Percentiles rank a stretch among this genome's conserved stretches.
Evolutionary conservation across 139 green algal genomes (phyloP).

Genomic region (Nannochloris sp.): DNA sequence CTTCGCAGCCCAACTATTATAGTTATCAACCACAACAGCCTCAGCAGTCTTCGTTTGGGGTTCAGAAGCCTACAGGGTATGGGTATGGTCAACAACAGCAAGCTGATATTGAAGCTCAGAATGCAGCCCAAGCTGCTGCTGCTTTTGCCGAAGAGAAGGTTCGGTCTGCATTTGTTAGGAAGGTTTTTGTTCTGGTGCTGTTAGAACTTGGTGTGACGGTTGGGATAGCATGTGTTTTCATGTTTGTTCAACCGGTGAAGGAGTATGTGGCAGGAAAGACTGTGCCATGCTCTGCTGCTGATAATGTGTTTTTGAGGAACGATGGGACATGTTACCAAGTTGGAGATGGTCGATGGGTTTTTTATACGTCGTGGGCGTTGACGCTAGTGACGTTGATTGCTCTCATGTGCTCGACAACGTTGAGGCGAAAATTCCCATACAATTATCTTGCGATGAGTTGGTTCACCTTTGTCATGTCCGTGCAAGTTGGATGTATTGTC

Average conservation of each 20-base stretch:
- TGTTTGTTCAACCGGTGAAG: conserved; percentile 38
- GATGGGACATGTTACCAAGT: background rate
- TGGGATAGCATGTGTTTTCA: conserved; percentile 33
- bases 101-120: conserved; percentile 25
- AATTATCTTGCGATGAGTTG: conserved; percentile 40
- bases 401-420: conserved; percentile 12
- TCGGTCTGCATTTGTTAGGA: conserved; percentile 44
- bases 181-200: conserved; percentile 41
- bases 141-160: conserved; percentile 31
- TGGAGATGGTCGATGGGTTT: conserved; percentile 21
- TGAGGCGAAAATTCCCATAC: conserved; percentile 31
- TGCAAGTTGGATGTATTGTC: conserved; percentile 40
- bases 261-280: conserved; percentile 16
- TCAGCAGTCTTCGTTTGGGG: background rate
- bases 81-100: background rate
- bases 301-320: background rate
- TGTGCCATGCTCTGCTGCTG: background rate
- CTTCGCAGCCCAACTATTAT: background rate
- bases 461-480: conserved; percentile 34
- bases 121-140: conserved; percentile 6
- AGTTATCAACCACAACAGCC: background rate
- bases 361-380: conserved; percentile 16
- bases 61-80: background rate
- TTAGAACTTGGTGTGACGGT: conserved; percentile 45
- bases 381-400: conserved; percentile 9